A percentile compares a stretch with the other conserved stretches of the same genome.
Conservation (phyloP, 176 grass and related monocot species). For the Oryza glaberrima region DNA sequence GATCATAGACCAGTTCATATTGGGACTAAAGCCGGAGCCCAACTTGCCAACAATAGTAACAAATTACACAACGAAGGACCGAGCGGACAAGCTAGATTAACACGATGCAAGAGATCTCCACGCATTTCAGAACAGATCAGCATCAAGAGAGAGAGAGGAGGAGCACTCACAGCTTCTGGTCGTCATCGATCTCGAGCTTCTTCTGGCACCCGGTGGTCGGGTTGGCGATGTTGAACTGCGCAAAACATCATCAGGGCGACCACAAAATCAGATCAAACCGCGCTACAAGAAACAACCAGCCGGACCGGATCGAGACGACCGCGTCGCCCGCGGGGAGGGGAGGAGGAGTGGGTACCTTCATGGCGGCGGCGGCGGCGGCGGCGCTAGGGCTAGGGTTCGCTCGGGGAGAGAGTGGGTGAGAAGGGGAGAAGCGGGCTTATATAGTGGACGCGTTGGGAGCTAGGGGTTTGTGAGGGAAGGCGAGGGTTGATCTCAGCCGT, state of each 20-base stretch:
- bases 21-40: neutral
- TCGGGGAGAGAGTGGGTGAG: neutral
- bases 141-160: neutral
- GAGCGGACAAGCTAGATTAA: neutral
- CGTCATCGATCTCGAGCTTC: conserved; percentile 88
- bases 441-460: neutral
- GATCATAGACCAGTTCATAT: neutral
- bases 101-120: neutral
- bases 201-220: conserved; percentile 87
- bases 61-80: neutral
- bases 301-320: neutral
- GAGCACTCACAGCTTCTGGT: conserved; percentile 85
- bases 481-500: conserved; percentile 23
- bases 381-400: conserved; percentile 2
- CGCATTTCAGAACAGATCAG: neutral
- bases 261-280: neutral
- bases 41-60: neutral
- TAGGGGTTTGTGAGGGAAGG: neutral
- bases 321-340: too few species aligned
- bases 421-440: neutral
- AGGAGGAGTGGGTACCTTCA: conserved; percentile 24
- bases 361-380: conserved; percentile 25
- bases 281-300: neutral
- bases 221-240: conserved; percentile 85
- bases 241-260: neutral